Conservation (phyloP, 1,284 basidiomycete species). For the Cystobasidium slooffiae region DNA sequence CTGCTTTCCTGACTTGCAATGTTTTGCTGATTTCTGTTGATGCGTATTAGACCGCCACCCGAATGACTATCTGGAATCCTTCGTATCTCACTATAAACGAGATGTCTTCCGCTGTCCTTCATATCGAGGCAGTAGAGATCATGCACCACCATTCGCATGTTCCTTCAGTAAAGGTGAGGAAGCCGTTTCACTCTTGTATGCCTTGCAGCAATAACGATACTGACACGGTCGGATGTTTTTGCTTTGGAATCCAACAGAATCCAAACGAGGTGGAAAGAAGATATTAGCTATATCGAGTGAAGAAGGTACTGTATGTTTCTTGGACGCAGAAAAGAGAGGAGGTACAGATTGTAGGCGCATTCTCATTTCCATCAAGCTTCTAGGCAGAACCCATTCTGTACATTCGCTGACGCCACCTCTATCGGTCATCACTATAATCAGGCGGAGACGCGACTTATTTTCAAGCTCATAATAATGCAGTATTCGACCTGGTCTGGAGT, state of each 20-base stretch:
- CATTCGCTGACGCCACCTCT: too few species aligned
- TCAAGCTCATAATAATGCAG: slow-evolving; percentile 51
- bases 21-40: slow-evolving; percentile 42
- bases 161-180: slow-evolving; percentile 48
- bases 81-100: slow-evolving; percentile 49
- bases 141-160: slow-evolving; percentile 51
- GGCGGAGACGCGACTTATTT: slow-evolving; percentile 46
- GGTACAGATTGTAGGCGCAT: slow-evolving; percentile 44
- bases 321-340: slow-evolving; percentile 43
- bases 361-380: too few species aligned
- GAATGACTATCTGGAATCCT: slow-evolving; percentile 29
- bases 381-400: too few species aligned
- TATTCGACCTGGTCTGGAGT: slow-evolving; percentile 53
- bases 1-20: not conserved
- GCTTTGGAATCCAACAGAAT: slow-evolving; percentile 17
- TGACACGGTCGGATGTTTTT: not conserved
- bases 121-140: slow-evolving; percentile 33
- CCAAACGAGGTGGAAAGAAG: slow-evolving; percentile 49
- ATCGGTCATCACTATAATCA: not conserved
- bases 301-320: slow-evolving; percentile 50
- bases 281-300: slow-evolving; percentile 48
- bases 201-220: too few species aligned
- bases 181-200: too few species aligned
- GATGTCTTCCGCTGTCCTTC: slow-evolving; percentile 50
- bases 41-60: slow-evolving; percentile 29